phyloP scores from a whole-genome alignment of 2,329 filamentous ascomycete genomes.

The Parasarocladium wereldwijsianum region DNA sequence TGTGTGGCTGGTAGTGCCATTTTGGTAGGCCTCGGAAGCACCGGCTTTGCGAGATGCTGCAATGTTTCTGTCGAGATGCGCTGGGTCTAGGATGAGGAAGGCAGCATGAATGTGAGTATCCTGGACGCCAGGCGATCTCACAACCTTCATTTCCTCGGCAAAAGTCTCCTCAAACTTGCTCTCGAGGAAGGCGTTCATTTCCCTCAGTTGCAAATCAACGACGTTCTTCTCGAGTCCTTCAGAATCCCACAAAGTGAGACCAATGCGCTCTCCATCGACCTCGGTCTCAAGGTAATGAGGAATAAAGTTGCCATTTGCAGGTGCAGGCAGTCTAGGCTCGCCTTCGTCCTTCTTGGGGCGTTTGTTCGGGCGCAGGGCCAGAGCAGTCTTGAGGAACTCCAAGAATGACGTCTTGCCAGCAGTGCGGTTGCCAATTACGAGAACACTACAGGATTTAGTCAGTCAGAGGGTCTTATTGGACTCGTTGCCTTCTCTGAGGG shows the following conservation, averaged over 20 bases:
- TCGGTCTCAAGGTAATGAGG: constrained; percentile 89
- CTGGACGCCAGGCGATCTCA: constrained; percentile 79
- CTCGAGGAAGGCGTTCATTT: constrained; percentile 85
- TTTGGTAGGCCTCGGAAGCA: constrained; percentile 29
- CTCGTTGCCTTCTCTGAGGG: background rate
- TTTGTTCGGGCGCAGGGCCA: constrained; percentile 73
- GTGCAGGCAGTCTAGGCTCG: constrained; percentile 34
- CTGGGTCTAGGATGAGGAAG: constrained; percentile 81
- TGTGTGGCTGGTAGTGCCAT: constrained; percentile 23
- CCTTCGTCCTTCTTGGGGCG: constrained; percentile 46
- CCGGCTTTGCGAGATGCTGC: constrained; percentile 43
- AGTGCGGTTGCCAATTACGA: constrained; percentile 76
- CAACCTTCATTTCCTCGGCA: constrained; percentile 91
- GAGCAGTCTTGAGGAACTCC: constrained; percentile 78
- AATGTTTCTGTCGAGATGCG: constrained; percentile 71
- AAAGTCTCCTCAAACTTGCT: constrained; percentile 98
- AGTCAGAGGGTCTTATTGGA: constrained; percentile 5
- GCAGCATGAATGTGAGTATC: constrained; percentile 97
- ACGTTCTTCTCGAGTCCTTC: constrained; percentile 89
- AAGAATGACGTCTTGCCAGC: constrained; percentile 95
- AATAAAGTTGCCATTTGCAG: constrained; percentile 57
- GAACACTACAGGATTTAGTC: constrained; percentile 43
- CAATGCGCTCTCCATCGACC: constrained; percentile 81
- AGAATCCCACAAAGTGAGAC: constrained; percentile 92
- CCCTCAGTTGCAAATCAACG: constrained; percentile 83